Percentiles rank a stretch among this genome's conserved stretches.
phyloP scores from a whole-genome alignment of 257 asterid species.

The Rhazya stricta region DNA sequence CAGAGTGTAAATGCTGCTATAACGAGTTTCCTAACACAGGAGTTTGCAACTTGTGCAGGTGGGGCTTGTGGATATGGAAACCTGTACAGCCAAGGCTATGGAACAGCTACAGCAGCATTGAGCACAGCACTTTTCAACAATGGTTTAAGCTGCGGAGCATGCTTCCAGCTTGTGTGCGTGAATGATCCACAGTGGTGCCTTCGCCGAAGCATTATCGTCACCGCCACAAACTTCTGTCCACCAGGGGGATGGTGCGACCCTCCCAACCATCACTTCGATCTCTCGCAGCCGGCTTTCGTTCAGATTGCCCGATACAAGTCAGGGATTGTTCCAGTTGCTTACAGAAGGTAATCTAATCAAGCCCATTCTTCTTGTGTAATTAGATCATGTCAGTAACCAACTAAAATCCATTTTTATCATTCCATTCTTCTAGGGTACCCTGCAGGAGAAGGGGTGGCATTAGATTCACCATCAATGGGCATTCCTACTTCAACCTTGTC shows the following conservation, averaged over 20 bases:
- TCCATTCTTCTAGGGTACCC: slow-evolving; percentile 48
- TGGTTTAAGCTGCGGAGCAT: slow-evolving; percentile 78
- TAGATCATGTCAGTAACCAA: background rate
- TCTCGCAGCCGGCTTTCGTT: slow-evolving; percentile 66
- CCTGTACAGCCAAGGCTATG: slow-evolving; percentile 73
- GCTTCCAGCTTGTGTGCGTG: slow-evolving; percentile 62
- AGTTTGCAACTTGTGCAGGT: slow-evolving; percentile 28
- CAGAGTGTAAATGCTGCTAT: background rate
- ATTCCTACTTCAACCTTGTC: slow-evolving; percentile 80
- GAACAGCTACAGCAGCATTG: slow-evolving; percentile 77
- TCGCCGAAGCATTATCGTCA: slow-evolving; percentile 60
- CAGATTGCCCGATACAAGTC: slow-evolving; percentile 74
- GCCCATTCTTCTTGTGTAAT: background rate
- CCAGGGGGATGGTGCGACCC: slow-evolving; percentile 96
- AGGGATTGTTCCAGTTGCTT: slow-evolving; percentile 80
- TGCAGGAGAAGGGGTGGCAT: slow-evolving; percentile 91
- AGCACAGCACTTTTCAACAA: slow-evolving; percentile 76
- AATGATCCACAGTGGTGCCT: slow-evolving; percentile 56
- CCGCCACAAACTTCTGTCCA: slow-evolving; percentile 95
- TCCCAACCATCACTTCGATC: slow-evolving; percentile 89
- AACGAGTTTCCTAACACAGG: background rate
- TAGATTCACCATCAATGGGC: slow-evolving; percentile 80
- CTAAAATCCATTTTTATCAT: background rate
- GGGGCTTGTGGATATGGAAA: slow-evolving; percentile 99
- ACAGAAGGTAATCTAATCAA: slow-evolving; percentile 44